Base-by-base conservation (phyloP, 345 rosid species). In the Trapa incisa region DNA sequence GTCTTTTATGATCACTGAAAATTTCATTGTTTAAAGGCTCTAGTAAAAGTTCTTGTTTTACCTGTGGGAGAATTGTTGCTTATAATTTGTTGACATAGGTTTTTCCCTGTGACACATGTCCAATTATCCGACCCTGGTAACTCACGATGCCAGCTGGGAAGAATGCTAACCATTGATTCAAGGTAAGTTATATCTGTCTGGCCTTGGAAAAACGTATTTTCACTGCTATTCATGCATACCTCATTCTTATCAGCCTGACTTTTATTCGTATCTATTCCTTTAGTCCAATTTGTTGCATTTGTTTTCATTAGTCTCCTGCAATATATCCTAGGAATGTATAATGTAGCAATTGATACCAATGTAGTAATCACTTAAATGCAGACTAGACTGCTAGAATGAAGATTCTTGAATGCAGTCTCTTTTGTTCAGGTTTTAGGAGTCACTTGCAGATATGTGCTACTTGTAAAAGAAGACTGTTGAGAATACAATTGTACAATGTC, bases 71-170 rank as follows among this genome's bases (percentile, higher is more conserved):
- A 32, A 29, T 29, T n/a, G 33, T 42, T 38, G 17, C 74, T 62
- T 41, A 38, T 70, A 77, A 66, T 69, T 73, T 65, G 70, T 73
- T 81, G 76, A 71, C 45, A 68, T 73, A 94, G 99, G 93, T 94
- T 94, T 78, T 86, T 89, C 17, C 93, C 96, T 15, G 84, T 87
- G 77, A 84, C 84, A 47, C 87, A 87, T 73, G 81, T 87, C 80
- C 89, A 85, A 64, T 91, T 94, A 73, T 94, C 93, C 7, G 71
- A 64, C 80, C 91, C 95, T 48, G 99, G 99, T 56, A 88, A 87
- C 80, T 86, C 91, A 47, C 81, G 84, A 77, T 68, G 68, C 78
- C 96, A 89, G 74, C 88, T 89, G 73, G 99, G 96, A 78, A 85
- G 89, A 73, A 84, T 84, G 93, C 83, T 94, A 67, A 84, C 93